These are phyloP conservation scores for Silene conica DNA, from an alignment of 148 eudicot species.

Conservation along the genomic window DNA sequence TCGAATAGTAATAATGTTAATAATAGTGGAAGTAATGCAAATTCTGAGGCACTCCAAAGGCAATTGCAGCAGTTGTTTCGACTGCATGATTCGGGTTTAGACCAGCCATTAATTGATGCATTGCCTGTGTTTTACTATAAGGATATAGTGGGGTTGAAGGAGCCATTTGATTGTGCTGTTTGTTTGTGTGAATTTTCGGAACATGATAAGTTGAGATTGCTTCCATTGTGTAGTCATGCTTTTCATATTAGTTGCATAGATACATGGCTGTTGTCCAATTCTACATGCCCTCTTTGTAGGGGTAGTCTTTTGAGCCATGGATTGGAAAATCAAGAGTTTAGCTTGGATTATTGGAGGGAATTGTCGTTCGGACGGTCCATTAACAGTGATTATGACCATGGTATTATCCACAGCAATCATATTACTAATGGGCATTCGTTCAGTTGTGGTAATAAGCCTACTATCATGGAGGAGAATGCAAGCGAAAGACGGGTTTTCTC, in stretches of 20 bases:
- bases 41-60: constrained; percentile 44
- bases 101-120: constrained; percentile 43
- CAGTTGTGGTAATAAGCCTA: constrained; percentile 22
- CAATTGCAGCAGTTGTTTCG: constrained; percentile 52
- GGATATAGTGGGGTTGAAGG: constrained; percentile 37
- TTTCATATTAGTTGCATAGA: constrained; percentile 48
- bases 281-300: constrained; percentile 60
- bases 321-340: constrained; percentile 29
- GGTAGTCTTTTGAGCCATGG: constrained; percentile 29
- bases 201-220: constrained; percentile 39
- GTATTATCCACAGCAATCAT: neutral
- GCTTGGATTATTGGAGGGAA: constrained; percentile 34
- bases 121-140: constrained; percentile 43
- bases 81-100: constrained; percentile 50
- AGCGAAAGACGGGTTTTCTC: constrained; percentile 39
- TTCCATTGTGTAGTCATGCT: constrained; percentile 52
- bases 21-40: constrained; percentile 4
- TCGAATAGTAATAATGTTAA: constrained; percentile 22
- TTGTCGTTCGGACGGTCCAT: constrained; percentile 24
- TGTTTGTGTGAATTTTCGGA: constrained; percentile 42
- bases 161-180: constrained; percentile 54
- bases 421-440: constrained; percentile 18
- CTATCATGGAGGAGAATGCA: constrained; percentile 31
- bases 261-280: constrained; percentile 51
- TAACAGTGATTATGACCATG: constrained; percentile 21